Base-by-base conservation (phyloP, 441 rosid genomes). In the Eruca vesicaria region DNA sequence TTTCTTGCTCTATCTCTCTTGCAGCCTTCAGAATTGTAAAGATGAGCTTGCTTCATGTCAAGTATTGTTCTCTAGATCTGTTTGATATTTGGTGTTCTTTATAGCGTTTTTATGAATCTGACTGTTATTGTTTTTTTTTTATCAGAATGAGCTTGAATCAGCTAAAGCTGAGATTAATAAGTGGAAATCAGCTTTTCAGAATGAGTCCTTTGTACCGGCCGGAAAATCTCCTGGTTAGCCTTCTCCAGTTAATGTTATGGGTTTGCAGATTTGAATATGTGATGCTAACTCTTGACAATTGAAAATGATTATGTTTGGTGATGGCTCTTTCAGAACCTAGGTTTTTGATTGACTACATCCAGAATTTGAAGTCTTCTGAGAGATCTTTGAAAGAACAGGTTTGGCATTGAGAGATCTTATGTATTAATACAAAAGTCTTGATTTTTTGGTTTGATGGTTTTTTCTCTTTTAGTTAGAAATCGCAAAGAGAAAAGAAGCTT, bases 401-500 rank as follows among this genome's bases (percentile, higher is more conserved):
- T 15, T 69, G 69, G 76, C 78, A 61, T 67, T 68, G 76, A 26
- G 28, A 32, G 3, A 19, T 7, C 10, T 19, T 28, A 43, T 50
- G 36, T 61, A n/a, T 35, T 29, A 56, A 66, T 63, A 55, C 5
- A 1, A 50, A 29, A 50, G 56, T 50, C 56, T 50, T 50, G 21
- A 7, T 62, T 59, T 64, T 80, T 9, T 60, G 58, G 76, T 82
- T 77, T 73, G 73, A 63, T 59, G 59, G 26, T 77, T 53, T 32
- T 71, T 75, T 29, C 68, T 82, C 58, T 77, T 72, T 76, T 87
- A 93, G 98, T 84, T 93, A 69, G 99, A 96, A 75, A 88, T 92
- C 38, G 94, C 97, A 15, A 92, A 86, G 90, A 92, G 96, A 81
- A 96, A 96, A 81, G 99, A 96, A 86, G 99, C 97, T 60, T 96